phyloP scores from a whole-genome alignment of 371 early-diverging fungal species.

The Mortierella sp. region DNA sequence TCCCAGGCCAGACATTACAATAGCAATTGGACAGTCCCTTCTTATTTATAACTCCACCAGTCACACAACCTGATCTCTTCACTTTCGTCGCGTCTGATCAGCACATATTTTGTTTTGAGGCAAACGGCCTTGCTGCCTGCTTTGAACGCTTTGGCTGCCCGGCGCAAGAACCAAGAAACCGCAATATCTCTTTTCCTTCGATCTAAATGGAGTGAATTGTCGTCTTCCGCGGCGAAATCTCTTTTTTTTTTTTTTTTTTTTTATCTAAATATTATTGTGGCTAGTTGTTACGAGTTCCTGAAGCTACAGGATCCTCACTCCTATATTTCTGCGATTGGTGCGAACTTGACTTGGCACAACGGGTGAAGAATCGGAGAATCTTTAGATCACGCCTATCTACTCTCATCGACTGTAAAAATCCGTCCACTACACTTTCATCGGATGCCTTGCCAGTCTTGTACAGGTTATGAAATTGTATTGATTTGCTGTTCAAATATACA shows the following conservation, averaged over 20 bases:
- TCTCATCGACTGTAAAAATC: conserved; percentile 41
- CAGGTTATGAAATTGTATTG: conserved; percentile 50
- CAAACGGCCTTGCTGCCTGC: conserved; percentile 1
- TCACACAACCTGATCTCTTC: conserved; percentile 12
- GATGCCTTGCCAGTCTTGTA: conserved; percentile 48
- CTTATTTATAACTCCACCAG: neutral
- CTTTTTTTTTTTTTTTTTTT: conserved; percentile 1
- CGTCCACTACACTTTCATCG: conserved; percentile 33
- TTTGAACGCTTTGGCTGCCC: conserved; percentile 24
- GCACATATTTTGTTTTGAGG: conserved; percentile 17
- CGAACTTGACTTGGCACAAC: conserved; percentile 32
- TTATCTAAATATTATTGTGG: neutral
- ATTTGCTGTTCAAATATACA: conserved; percentile 26
- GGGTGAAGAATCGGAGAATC: conserved; percentile 49
- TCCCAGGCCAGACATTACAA: neutral
- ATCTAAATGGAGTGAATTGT: conserved; percentile 40
- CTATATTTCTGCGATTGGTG: conserved; percentile 32
- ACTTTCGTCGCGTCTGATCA: conserved; percentile 37
- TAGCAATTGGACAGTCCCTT: neutral
- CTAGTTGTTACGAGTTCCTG: neutral
- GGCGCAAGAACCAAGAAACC: conserved; percentile 29
- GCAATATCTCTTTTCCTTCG: conserved; percentile 39
- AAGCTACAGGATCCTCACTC: conserved; percentile 6
- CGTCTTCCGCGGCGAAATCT: conserved; percentile 37
- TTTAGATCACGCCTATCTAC: conserved; percentile 51